Conservation (phyloP, 352 stramenopile genomes). For the Chrysophaeum taylorii region DNA sequence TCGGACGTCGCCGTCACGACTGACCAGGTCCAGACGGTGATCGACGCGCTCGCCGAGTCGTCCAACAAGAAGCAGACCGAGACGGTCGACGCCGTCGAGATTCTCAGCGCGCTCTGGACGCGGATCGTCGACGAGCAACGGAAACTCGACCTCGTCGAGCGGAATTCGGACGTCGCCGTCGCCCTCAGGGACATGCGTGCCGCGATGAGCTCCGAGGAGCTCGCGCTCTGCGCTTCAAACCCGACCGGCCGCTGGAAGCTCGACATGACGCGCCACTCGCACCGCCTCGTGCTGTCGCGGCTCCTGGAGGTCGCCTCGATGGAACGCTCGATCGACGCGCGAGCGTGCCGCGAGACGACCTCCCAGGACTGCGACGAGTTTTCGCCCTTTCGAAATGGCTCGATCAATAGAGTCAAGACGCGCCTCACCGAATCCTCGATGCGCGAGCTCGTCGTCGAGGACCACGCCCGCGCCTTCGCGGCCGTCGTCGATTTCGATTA, state of each 20-base stretch:
- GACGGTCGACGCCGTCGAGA: not conserved
- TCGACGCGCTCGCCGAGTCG: not conserved
- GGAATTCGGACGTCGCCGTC: not conserved
- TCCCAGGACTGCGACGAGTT: not conserved
- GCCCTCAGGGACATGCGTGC: not conserved
- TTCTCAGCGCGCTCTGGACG: not conserved
- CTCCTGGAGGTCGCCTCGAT: not conserved
- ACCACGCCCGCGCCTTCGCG: no score
- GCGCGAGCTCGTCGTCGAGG: not conserved
- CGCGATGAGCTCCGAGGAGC: not conserved
- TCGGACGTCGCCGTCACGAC: not conserved
- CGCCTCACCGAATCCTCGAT: not conserved
- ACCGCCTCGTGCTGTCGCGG: not conserved
- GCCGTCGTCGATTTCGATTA: not conserved
- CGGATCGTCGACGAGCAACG: not conserved
- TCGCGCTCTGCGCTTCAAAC: not conserved
- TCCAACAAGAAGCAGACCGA: not conserved
- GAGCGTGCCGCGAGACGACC: not conserved
- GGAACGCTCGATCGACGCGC: not conserved
- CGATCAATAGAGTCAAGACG: not conserved
- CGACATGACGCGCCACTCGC: not conserved
- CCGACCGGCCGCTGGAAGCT: not conserved
- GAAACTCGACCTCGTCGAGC: not conserved
- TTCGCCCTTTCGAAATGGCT: not conserved
- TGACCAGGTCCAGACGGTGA: not conserved